Conservation (phyloP, 352 stramenopile species). For the Phytophthora palmivora region DNA sequence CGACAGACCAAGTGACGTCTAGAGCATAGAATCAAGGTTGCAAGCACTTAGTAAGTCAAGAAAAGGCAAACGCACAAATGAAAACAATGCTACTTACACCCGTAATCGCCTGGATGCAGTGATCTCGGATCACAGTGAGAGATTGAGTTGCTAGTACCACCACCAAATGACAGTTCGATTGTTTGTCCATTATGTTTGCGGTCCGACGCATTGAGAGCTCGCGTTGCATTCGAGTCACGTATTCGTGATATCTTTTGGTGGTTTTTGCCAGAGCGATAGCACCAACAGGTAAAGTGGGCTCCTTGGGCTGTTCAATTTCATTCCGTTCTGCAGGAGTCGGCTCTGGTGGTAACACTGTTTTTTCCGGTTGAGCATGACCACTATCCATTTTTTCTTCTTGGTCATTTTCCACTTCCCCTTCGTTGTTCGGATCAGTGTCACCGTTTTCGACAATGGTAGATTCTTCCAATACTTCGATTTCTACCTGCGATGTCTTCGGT, state of each 20-base stretch:
- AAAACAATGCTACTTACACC: slow-evolving; percentile 44
- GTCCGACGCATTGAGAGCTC: slow-evolving; percentile 16
- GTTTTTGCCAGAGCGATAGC: slow-evolving; percentile 39
- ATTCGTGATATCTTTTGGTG: slow-evolving; percentile 42
- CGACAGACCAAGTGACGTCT: slow-evolving; percentile 57
- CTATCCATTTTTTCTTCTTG: slow-evolving; percentile 5
- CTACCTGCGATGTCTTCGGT: slow-evolving; percentile 12
- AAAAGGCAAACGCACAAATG: neutral
- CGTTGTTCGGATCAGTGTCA: neutral
- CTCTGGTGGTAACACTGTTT: slow-evolving; percentile 18
- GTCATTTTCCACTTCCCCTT: slow-evolving; percentile 21
- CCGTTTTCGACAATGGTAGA: neutral
- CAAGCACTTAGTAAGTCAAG: slow-evolving; percentile 6
- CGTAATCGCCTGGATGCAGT: slow-evolving; percentile 67
- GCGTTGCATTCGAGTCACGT: slow-evolving; percentile 30
- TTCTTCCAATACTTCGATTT: slow-evolving; percentile 9
- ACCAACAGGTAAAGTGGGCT: slow-evolving; percentile 44
- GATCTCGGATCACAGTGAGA: slow-evolving; percentile 51
- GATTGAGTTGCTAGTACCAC: slow-evolving; percentile 56
- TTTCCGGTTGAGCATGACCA: slow-evolving; percentile 1
- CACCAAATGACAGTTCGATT: slow-evolving; percentile 43
- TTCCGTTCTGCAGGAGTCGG: slow-evolving; percentile 44
- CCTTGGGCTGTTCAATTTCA: slow-evolving; percentile 40
- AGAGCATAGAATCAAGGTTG: slow-evolving; percentile 4
- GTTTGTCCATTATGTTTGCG: neutral